A percentile compares a stretch with the other conserved stretches of the same genome.
These are phyloP conservation scores for Erythrobasidium yunnanense DNA, from an alignment of 768 basidiomycete species.

Conservation along the genomic window DNA sequence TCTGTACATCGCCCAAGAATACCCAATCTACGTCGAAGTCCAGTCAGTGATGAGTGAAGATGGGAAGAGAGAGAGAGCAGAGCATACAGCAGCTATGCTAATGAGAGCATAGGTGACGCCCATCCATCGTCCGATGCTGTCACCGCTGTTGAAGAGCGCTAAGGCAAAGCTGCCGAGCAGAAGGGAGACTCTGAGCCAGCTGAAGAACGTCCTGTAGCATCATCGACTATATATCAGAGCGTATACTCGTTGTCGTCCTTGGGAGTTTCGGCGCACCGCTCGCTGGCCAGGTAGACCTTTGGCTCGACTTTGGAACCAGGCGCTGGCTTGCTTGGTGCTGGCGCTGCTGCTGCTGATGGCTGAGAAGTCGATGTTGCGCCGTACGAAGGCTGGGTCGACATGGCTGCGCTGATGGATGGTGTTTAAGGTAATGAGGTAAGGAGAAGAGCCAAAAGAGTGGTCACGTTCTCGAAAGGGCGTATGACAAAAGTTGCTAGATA, in stretches of 20 bases:
- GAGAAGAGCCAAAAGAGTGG: neutral
- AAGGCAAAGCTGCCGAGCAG: slow-evolving; percentile 73
- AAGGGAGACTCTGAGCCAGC: slow-evolving; percentile 77
- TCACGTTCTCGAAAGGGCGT: neutral
- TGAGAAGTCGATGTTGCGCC: slow-evolving; percentile 1
- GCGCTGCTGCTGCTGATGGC: slow-evolving; percentile 5
- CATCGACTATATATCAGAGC: neutral
- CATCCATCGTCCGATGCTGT: slow-evolving; percentile 50
- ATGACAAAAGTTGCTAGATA: no score
- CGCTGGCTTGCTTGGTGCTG: neutral
- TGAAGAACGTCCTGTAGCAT: slow-evolving; percentile 57
- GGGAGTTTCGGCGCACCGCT: no score
- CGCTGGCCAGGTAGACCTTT: slow-evolving; percentile 23
- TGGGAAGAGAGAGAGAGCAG: slow-evolving; percentile 29
- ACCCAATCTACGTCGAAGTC: slow-evolving; percentile 44
- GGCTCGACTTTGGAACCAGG: slow-evolving; percentile 13
- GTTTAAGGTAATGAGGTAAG: neutral
- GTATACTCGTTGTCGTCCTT: neutral
- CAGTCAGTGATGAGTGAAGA: neutral
- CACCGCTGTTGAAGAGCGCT: slow-evolving; percentile 69
- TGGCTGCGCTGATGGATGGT: neutral
- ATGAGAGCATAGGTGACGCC: slow-evolving; percentile 73
- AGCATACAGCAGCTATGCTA: slow-evolving; percentile 59
- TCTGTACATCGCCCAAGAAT: slow-evolving; percentile 78
- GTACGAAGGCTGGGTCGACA: slow-evolving; percentile 1